These are phyloP conservation scores for Beauveria caledonica DNA, from an alignment of 2,329 filamentous ascomycete species.

Conservation along the genomic window DNA sequence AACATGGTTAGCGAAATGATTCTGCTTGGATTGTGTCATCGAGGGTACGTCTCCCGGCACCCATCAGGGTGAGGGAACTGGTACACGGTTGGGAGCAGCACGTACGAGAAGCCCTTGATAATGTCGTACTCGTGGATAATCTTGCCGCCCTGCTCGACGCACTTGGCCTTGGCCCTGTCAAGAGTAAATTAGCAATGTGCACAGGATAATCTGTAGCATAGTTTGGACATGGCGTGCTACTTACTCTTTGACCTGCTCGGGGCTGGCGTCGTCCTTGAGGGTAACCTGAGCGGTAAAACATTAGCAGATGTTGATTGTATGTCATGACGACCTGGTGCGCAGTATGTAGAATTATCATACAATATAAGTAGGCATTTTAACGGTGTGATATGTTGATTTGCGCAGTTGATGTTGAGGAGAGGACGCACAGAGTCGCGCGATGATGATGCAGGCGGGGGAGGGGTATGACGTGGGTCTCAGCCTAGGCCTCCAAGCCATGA, in stretches of 20 bases:
- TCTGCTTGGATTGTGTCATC: neutral
- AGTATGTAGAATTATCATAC: slow-evolving; percentile 25
- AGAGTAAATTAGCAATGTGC: neutral
- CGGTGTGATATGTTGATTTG: neutral
- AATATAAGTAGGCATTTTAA: slow-evolving; percentile 49
- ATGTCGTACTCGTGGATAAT: slow-evolving; percentile 78
- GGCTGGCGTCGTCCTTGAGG: slow-evolving; percentile 61
- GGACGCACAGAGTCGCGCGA: slow-evolving; percentile 2
- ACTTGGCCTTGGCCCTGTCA: slow-evolving; percentile 66
- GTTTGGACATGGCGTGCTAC: slow-evolving; percentile 18
- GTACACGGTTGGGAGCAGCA: slow-evolving; percentile 16
- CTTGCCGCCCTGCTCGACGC: slow-evolving; percentile 66
- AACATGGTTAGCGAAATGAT: neutral
- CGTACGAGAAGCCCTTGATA: slow-evolving; percentile 91
- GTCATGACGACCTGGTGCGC: no score
- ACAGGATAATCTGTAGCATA: neutral
- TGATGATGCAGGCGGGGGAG: slow-evolving; percentile 12
- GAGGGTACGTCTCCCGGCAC: neutral
- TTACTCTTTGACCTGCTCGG: slow-evolving; percentile 60
- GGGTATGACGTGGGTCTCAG: slow-evolving; percentile 8
- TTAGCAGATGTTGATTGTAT: neutral
- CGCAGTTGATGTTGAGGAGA: neutral
- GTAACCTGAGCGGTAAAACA: slow-evolving; percentile 54
- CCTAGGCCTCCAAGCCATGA: neutral
- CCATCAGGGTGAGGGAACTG: neutral